Conservation (phyloP, 495 filamentous ascomycete genomes). For the Trichoderma gamsii region DNA sequence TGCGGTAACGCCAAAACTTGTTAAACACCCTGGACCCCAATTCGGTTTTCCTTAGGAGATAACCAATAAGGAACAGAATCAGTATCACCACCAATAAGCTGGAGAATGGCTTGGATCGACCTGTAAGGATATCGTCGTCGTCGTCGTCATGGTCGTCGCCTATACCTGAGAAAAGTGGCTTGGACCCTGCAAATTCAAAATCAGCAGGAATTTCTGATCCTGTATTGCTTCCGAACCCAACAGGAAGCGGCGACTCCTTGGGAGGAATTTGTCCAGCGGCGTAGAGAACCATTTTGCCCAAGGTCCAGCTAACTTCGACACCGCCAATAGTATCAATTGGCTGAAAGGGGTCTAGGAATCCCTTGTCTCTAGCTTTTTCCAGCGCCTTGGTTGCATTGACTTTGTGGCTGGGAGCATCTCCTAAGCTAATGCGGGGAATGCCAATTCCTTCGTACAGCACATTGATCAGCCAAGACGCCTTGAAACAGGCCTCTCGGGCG, state of each 20-base stretch:
- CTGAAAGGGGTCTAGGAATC: conserved; percentile 84
- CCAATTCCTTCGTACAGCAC: conserved; percentile 94
- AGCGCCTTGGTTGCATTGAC: conserved; percentile 73
- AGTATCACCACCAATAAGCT: conserved; percentile 67
- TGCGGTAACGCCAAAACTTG: conserved; percentile 50
- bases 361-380: conserved; percentile 65
- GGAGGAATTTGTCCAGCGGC: conserved; percentile 81
- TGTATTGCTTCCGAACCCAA: conserved; percentile 86
- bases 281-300: conserved; percentile 97
- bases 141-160: conserved; percentile 51
- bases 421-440: conserved; percentile 80
- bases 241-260: conserved; percentile 54
- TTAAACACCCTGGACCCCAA: conserved; percentile 61
- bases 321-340: conserved; percentile 87
- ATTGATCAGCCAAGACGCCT: conserved; percentile 95
- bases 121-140: conserved; percentile 52
- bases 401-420: conserved; percentile 39
- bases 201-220: conserved; percentile 55
- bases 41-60: conserved; percentile 55
- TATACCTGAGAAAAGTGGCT: conserved; percentile 38
- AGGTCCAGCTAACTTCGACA: conserved; percentile 95
- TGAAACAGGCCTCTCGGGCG: conserved; percentile 89
- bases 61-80: conserved; percentile 59
- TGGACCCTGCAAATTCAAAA: conserved; percentile 79
- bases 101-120: conserved; percentile 46